Percentiles rank a stretch among this genome's conserved stretches.
These are phyloP conservation scores for Fomitopsis pinicola DNA, from an alignment of 1,284 basidiomycete genomes.

Conservation along the genomic window DNA sequence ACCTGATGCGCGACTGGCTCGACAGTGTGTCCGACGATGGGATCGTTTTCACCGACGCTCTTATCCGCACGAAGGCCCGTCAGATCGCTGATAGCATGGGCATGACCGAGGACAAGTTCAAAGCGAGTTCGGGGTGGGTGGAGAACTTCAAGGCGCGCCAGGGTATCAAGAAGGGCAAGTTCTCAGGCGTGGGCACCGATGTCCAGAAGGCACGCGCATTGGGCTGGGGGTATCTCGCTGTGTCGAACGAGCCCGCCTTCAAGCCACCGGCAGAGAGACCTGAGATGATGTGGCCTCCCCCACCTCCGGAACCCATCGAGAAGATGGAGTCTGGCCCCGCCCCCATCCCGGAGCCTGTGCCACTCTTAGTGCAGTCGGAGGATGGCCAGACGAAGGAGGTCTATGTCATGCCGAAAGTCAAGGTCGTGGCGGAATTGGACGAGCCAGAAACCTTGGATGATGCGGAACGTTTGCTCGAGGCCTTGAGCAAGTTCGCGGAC, in stretches of 20 bases:
- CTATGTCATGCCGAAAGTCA: not conserved
- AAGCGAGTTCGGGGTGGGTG: constrained; percentile 87
- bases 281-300: not conserved
- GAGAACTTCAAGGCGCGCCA: constrained; percentile 88
- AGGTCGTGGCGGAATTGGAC: not conserved
- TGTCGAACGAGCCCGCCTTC: not conserved
- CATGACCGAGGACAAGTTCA: constrained; percentile 73
- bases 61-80: constrained; percentile 70
- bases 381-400: not conserved
- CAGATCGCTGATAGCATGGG: constrained; percentile 57
- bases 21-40: constrained; percentile 45
- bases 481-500: constrained; percentile 37
- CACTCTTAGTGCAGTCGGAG: not conserved
- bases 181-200: constrained; percentile 33
- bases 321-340: not conserved
- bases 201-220: constrained; percentile 7
- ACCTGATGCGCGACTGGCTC: constrained; percentile 58
- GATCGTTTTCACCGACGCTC: constrained; percentile 60
- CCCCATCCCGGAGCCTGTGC: not conserved
- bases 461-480: constrained; percentile 47
- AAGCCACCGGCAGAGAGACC: not conserved
- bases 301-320: not conserved
- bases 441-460: constrained; percentile 35
- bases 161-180: constrained; percentile 64
- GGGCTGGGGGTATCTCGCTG: not conserved